These are phyloP conservation scores for Rostrohypoxylon terebratum DNA, from an alignment of 495 filamentous ascomycete genomes.

Conservation along the genomic window DNA sequence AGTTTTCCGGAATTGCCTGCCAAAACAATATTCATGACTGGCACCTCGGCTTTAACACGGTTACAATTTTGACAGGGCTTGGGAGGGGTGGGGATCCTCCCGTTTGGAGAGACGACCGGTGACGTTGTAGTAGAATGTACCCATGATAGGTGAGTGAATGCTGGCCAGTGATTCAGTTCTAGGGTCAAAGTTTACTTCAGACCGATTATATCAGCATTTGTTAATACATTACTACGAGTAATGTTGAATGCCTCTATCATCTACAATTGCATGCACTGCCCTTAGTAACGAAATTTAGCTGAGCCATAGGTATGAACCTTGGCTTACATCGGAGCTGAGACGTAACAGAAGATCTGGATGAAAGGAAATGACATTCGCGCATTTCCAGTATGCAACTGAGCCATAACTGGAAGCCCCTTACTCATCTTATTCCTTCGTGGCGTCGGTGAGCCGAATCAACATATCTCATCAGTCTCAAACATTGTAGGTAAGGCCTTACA, in stretches of 20 bases:
- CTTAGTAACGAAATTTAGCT: background rate
- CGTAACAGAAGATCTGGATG: background rate
- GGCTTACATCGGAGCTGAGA: background rate
- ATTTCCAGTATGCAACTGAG: background rate
- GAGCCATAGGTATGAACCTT: background rate
- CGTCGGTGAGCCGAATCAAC: background rate
- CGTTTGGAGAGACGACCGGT: background rate
- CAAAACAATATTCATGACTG: background rate
- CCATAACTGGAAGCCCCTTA: background rate
- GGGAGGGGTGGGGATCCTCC: background rate
- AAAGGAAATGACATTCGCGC: too few relatives aligned
- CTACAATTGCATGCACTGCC: background rate
- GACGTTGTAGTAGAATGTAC: constrained; percentile 2
- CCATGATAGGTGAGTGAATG: constrained; percentile 2
- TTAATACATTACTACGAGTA: background rate
- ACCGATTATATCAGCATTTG: constrained; percentile 5
- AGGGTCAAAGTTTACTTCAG: background rate
- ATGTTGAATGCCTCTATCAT: background rate
- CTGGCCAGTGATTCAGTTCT: constrained; percentile 19
- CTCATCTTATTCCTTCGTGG: background rate
- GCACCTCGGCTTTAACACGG: background rate
- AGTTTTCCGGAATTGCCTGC: background rate
- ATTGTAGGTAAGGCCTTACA: constrained; percentile 7
- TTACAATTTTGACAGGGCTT: background rate
- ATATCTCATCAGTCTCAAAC: background rate